Base-by-base conservation (phyloP, 2,329 filamentous ascomycete genomes). In the Cladophialophora bantiana region DNA sequence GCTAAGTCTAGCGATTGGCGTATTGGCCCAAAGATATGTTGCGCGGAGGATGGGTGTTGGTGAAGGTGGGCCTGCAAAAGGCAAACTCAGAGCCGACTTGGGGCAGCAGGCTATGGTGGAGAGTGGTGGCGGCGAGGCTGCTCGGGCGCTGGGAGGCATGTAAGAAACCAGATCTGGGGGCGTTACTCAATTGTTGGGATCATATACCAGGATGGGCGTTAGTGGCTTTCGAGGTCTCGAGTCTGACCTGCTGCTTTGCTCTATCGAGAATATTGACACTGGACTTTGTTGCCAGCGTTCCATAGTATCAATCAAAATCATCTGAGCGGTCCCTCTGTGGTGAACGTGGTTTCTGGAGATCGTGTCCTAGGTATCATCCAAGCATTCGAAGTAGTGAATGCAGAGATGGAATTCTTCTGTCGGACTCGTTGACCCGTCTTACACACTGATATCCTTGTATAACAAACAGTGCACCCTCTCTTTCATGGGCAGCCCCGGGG, bases 1-100 rank as follows among this genome's bases (percentile, higher is more conserved):
- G 0, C 84, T 99, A 36, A 88, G 84, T 48, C 82, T 98, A 57
- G 87, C 89, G 3, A 87, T 96, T 0, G 94, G 95, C 18, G 83
- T 97, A 7, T 90, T 98, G 3, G 95, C 95, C 2, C 95, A 99
- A 84, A 85, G 94, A 70, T 99, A 99, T 77, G 95, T 99, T 20
- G 94, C 95, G 4, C 88, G 91, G 68, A 85, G 95, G 64, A 99
- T 99, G 95, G 94, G 95, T 12, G 94, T 99, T 9, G 94, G 94
- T 12, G 93, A 96, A 78, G 91, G 91, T 75, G 90, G 85, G 7
- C 77, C 86, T 32, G 84, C 83, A 7, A 83, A 85, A 74, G 88
- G 87, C 31, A 82, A 82, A 74, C 79, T 83, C 78, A 79, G 77
- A 66, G 80, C 79, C 56, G 81, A 81, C 35, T 87, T 87, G 76